Evolutionary conservation across 2,329 filamentous ascomycete species (phyloP).

Genomic region (Trichoderma afroharzianum): DNA sequence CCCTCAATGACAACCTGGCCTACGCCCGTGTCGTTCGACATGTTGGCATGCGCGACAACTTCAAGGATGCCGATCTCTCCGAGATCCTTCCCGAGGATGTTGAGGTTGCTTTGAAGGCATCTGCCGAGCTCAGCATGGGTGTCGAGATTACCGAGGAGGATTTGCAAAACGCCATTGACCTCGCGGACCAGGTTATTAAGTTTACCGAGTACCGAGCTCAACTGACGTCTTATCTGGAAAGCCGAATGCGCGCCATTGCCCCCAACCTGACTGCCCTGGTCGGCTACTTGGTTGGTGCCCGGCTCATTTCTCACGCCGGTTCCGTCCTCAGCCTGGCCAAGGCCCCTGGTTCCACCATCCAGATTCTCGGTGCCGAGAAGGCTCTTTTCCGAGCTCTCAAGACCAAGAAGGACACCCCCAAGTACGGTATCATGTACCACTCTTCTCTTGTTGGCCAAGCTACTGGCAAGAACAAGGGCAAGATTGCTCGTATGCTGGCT

Average conservation of each 20-base stretch:
- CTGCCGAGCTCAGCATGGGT: conserved; percentile 96
- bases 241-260: conserved; percentile 94
- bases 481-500: conserved; percentile 94
- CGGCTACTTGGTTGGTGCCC: conserved; percentile 88
- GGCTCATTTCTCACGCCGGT: conserved; percentile 90
- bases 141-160: conserved; percentile 94
- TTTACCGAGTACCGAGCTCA: conserved; percentile 88
- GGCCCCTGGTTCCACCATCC: conserved; percentile 89
- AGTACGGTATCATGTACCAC: conserved; percentile 94
- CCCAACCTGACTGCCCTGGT: conserved; percentile 93
- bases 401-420: conserved; percentile 98
- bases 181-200: conserved; percentile 89
- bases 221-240: conserved; percentile 83
- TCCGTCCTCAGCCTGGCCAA: conserved; percentile 94
- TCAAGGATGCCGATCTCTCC: conserved; percentile 71
- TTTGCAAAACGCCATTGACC: conserved; percentile 83
- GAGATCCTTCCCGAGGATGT: conserved; percentile 95
- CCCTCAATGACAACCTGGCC: conserved; percentile 93
- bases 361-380: conserved; percentile 98
- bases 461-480: conserved; percentile 97
- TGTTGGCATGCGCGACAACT: conserved; percentile 85
- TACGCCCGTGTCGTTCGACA: conserved; percentile 85
- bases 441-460: conserved; percentile 93
- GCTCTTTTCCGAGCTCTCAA: conserved; percentile 96
- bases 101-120: conserved; percentile 84